Conservation (phyloP, 208 protist genomes). For the Porcisia hertigi region DNA sequence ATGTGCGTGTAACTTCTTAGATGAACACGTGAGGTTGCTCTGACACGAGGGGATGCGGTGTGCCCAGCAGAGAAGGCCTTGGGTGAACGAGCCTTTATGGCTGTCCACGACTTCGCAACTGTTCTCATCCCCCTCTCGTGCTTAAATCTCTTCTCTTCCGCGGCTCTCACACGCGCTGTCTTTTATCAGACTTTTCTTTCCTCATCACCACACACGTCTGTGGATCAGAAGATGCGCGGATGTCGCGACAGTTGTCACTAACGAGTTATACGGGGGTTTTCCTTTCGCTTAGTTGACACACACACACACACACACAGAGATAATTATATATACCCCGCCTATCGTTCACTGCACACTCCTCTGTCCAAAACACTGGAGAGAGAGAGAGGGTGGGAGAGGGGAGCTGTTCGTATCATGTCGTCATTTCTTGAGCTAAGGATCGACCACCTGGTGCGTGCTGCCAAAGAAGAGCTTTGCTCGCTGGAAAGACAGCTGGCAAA, state of each 20-base stretch:
- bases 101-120: background rate
- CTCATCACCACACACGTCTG: background rate
- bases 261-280: background rate
- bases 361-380: background rate
- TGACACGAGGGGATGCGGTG: background rate
- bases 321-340: background rate
- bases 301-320: too few species aligned
- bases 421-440: background rate
- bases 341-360: background rate
- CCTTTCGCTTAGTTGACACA: background rate
- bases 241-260: background rate
- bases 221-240: background rate
- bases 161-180: background rate
- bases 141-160: background rate
- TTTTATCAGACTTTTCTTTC: background rate
- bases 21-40: background rate
- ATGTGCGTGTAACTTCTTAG: background rate
- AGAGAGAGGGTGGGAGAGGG: background rate
- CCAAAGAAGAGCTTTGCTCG: conserved; percentile 35
- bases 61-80: background rate
- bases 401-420: background rate
- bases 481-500: conserved; percentile 36
- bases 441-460: conserved; percentile 12
- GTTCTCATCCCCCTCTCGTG: background rate
- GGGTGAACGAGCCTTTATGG: background rate